These are phyloP conservation scores for Peronospora tabacina DNA, from an alignment of 352 stramenopile species.

Conservation along the genomic window DNA sequence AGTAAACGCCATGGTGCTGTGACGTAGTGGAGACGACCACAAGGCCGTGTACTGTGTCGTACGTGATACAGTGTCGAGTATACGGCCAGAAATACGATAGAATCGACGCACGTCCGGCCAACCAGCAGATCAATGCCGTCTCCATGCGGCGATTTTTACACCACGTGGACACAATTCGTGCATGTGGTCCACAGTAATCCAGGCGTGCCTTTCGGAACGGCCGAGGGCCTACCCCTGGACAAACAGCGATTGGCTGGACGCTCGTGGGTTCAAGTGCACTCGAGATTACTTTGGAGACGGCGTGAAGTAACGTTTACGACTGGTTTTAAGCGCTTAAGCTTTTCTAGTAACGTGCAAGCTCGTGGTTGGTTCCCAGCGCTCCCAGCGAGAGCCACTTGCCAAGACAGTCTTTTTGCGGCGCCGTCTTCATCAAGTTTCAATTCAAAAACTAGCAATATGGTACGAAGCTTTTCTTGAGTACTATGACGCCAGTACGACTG, in stretches of 20 bases:
- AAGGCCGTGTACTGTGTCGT: too few species aligned
- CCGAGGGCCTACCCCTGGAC: too few species aligned
- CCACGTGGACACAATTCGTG: not conserved
- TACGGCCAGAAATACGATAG: too few species aligned
- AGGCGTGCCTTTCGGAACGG: too few species aligned
- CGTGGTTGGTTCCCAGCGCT: conserved; percentile 33
- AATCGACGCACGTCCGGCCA: not conserved
- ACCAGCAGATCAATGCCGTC: conserved; percentile 19
- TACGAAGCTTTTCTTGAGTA: conserved; percentile 33
- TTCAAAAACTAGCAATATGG: conserved; percentile 84
- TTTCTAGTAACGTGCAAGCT: not conserved
- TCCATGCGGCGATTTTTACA: conserved; percentile 13
- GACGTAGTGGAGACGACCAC: too few species aligned
- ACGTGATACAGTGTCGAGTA: too few species aligned
- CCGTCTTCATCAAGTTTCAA: conserved; percentile 80
- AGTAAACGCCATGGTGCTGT: conserved; percentile 24
- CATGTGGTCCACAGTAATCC: conserved; percentile 3
- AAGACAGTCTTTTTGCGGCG: conserved; percentile 65
- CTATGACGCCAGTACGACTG: conserved; percentile 8
- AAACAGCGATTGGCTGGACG: conserved; percentile 19
- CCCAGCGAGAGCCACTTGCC: conserved; percentile 6
- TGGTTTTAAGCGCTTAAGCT: conserved; percentile 22
- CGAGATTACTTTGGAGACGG: conserved; percentile 12
- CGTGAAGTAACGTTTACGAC: not conserved
- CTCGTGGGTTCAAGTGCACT: conserved; percentile 22